Conservation (phyloP, 176 grass and related monocot genomes). For the Secale cereale region DNA sequence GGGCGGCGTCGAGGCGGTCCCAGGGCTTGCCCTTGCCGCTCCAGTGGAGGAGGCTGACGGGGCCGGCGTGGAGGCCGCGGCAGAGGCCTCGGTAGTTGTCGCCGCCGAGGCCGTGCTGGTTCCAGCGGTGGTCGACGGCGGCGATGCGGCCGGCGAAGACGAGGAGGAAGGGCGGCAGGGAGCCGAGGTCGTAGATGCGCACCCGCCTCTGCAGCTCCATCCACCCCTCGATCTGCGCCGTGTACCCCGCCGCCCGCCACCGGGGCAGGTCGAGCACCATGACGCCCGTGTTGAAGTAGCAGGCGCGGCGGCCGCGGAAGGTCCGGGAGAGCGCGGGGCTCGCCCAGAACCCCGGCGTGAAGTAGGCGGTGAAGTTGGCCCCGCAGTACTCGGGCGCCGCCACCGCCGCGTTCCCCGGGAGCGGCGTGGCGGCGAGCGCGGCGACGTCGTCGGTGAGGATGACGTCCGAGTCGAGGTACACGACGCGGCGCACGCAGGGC, state of each 20-base stretch:
- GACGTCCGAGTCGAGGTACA: conserved; percentile 93
- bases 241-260: conserved; percentile 56
- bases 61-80: conserved; percentile 72
- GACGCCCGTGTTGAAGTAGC: conserved; percentile 94
- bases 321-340: conserved; percentile 28
- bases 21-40: conserved; percentile 90
- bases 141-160: conserved; percentile 79
- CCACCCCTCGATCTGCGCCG: conserved; percentile 74
- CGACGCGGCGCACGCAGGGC: conserved; percentile 65
- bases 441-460: conserved; percentile 84
- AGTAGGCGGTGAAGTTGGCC: conserved; percentile 82
- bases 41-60: conserved; percentile 89
- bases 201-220: conserved; percentile 81
- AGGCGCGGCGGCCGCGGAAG: conserved; percentile 47
- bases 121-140: conserved; percentile 72
- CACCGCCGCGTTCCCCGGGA: conserved; percentile 25
- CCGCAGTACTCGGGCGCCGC: conserved; percentile 87
- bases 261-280: conserved; percentile 74
- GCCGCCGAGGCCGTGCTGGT: conserved; percentile 90
- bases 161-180: conserved; percentile 81
- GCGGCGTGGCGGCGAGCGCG: conserved; percentile 49
- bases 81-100: conserved; percentile 79
- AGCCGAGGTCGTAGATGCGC: conserved; percentile 88
- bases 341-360: conserved; percentile 77
- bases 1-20: conserved; percentile 55